phyloP scores from a whole-genome alignment of 73 alveolate species.

The Paramecium caudatum region DNA sequence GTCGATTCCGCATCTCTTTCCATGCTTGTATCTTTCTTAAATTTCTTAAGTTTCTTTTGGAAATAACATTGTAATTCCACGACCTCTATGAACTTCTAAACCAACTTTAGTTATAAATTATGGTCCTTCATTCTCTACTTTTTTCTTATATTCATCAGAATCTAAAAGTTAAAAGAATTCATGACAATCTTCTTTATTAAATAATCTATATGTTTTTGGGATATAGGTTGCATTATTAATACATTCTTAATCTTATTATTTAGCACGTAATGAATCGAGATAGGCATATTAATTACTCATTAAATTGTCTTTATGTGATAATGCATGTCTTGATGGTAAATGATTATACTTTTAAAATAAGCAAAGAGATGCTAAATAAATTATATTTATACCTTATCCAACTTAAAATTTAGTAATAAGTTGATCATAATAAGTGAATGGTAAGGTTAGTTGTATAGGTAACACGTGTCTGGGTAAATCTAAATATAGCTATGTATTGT shows the following conservation, averaged over 20 bases:
- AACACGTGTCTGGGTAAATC: constrained; percentile 14
- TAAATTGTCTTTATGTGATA: constrained; percentile 45
- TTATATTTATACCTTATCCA: background rate
- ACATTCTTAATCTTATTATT: constrained; percentile 2
- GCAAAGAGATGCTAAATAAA: constrained; percentile 1
- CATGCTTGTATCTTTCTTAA: constrained; percentile 30
- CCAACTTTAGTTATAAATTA: constrained; percentile 70
- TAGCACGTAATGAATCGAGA: background rate
- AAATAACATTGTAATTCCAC: constrained; percentile 65
- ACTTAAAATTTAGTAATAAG: background rate
- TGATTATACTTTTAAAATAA: constrained; percentile 50
- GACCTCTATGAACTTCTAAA: constrained; percentile 75
- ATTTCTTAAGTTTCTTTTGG: constrained; percentile 4
- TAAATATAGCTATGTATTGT: background rate
- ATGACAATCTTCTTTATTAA: constrained; percentile 36
- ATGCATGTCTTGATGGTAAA: constrained; percentile 18
- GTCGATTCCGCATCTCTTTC: constrained; percentile 60
- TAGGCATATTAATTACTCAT: constrained; percentile 8
- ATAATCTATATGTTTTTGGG: constrained; percentile 71
- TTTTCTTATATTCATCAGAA: constrained; percentile 40
- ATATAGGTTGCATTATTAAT: constrained; percentile 71
- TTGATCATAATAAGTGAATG: constrained; percentile 59
- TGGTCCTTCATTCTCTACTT: constrained; percentile 51
- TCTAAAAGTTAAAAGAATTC: constrained; percentile 53
- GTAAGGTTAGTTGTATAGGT: constrained; percentile 50